Conservation (phyloP, 1,284 basidiomycete species). For the Pascua sp. region DNA sequence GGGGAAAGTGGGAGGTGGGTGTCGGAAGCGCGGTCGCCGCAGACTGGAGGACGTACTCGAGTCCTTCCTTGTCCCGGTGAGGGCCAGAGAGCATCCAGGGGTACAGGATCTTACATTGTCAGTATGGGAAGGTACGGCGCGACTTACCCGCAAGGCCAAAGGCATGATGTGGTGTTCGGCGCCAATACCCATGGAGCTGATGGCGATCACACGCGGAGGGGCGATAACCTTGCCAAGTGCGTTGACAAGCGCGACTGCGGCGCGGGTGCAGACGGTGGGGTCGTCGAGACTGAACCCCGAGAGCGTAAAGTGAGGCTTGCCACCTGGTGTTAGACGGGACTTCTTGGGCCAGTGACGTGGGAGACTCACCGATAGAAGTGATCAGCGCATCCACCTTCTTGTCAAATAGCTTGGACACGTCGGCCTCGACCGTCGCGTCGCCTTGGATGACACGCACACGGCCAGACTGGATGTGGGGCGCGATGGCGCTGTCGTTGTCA, state of each 20-base stretch:
- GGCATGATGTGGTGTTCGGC: constrained; percentile 26
- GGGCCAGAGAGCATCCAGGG: constrained; percentile 20
- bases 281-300: constrained; percentile 21
- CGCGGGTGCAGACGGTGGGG: constrained; percentile 23
- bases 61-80: constrained; percentile 29
- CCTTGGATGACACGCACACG: constrained; percentile 23
- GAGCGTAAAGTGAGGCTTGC: constrained; percentile 12
- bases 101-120: constrained; percentile 22
- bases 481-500: constrained; percentile 14
- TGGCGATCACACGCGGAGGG: constrained; percentile 22
- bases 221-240: constrained; percentile 9
- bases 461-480: constrained; percentile 13
- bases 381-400: constrained; percentile 23
- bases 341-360: not conserved
- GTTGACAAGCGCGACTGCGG: constrained; percentile 16
- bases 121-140: not conserved
- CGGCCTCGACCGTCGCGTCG: constrained; percentile 25
- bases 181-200: constrained; percentile 34
- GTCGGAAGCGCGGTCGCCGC: constrained; percentile 10
- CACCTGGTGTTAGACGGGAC: constrained; percentile 14
- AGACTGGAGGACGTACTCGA: constrained; percentile 27
- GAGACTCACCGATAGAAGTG: constrained; percentile 27
- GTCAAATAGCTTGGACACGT: constrained; percentile 23
- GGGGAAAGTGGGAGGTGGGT: not conserved
- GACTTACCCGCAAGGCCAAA: constrained; percentile 21